Evolutionary conservation across 176 grass and related monocot genomes (phyloP), one percentile per base, ranked within the genome.

Genomic region (Saccharum officinarum): DNA sequence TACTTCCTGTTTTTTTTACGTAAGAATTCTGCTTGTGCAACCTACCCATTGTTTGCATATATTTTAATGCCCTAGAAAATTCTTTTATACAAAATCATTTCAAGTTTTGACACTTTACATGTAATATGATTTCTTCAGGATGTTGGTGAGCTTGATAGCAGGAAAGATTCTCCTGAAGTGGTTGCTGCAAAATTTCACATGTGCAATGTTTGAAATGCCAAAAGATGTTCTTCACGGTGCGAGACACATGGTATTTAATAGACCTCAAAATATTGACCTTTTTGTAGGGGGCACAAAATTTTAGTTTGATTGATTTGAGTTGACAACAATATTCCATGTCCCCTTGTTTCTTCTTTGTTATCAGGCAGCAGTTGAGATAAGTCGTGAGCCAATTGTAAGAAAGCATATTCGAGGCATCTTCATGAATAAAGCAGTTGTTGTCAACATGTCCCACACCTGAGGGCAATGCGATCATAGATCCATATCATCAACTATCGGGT

Each of bases 381-480:
- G 93, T 64, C 94, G 86, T 71, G 97, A 98, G 38, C 97, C 97
- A 86, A 94, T 92, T 87, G 84, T 96, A 75, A 94, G 77, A 80
- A 98, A 98, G 63, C 97, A 98, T 90, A 86, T 98, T 67, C 90
- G 97, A 62, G 71, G 86, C 55, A 94, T 95, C 71, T 99, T 95
- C 67, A 91, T 99, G 97, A 82, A 92, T 49, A 93, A 91, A 78
- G 97, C 88, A 76, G 91, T 96, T 85, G 92, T n/a, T 99, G 40
- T 92, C 89, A 81, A 99, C 93, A 72, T 88, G 88, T 72, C 97
- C 97, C 39, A 96, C 97, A 77, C 67, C 83, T 41, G 91, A 92
- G 70, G 97, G 97, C 34, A 91, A 90, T 85, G 75, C 64, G 8
- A 87, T 85, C 67, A 96, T 99, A 73, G 93, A 96, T 85, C 37